These are phyloP conservation scores for Sarocladium oryzae DNA, from an alignment of 2,329 filamentous ascomycete genomes.

Conservation along the genomic window DNA sequence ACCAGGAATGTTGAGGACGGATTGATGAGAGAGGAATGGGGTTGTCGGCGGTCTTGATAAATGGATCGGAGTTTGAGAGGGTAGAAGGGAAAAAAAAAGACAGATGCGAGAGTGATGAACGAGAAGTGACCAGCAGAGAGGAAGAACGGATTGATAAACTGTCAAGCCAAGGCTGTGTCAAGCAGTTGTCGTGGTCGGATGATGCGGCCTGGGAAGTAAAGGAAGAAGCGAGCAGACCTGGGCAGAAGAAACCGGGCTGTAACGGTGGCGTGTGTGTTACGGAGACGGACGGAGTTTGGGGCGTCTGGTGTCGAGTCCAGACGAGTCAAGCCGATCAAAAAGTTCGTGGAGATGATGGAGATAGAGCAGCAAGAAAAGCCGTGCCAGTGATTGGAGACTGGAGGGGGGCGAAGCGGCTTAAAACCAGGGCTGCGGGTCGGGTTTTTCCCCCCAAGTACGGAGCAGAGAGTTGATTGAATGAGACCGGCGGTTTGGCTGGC, in stretches of 20 bases:
- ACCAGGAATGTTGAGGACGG: background rate
- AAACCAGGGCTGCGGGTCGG: constrained; percentile 2
- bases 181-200: background rate
- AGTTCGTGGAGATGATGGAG: too few relatives aligned
- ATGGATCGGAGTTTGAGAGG: too few relatives aligned
- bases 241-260: too few relatives aligned
- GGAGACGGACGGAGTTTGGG: background rate
- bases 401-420: background rate
- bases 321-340: too few relatives aligned
- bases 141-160: background rate
- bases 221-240: too few relatives aligned
- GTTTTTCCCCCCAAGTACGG: too few relatives aligned
- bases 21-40: too few relatives aligned
- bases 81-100: background rate
- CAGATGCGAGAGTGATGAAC: background rate
- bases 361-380: background rate
- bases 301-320: background rate
- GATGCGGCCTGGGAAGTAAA: background rate
- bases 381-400: constrained; percentile 1
- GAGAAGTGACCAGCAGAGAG: background rate
- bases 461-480: too few relatives aligned
- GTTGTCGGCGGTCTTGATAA: too few relatives aligned
- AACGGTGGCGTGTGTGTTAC: too few relatives aligned
- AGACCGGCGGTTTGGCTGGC: too few relatives aligned
- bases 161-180: too few relatives aligned